Conservation (phyloP, 352 stramenopile species). For the Achlya hypogyna region DNA sequence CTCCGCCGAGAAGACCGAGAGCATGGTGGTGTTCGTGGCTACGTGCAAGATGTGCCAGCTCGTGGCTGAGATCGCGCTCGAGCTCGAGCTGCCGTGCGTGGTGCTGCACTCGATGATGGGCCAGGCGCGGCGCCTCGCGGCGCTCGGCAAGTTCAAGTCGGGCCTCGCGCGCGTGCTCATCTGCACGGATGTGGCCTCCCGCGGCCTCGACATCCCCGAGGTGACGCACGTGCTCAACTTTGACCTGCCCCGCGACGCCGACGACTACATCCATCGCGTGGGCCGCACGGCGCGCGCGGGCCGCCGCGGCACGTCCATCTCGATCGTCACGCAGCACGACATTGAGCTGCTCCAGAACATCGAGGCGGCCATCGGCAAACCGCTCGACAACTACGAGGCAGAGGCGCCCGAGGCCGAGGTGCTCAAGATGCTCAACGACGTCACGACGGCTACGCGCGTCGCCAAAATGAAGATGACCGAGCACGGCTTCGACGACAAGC, state of each 20-base stretch:
- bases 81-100: slow-evolving; percentile 90
- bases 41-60: slow-evolving; percentile 94
- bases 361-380: slow-evolving; percentile 84
- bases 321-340: slow-evolving; percentile 92
- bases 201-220: slow-evolving; percentile 95
- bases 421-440: slow-evolving; percentile 91
- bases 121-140: slow-evolving; percentile 89
- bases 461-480: slow-evolving; percentile 89
- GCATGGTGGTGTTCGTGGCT: slow-evolving; percentile 96
- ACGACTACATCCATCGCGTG: slow-evolving; percentile 98
- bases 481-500: slow-evolving; percentile 82
- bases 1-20: slow-evolving; percentile 29
- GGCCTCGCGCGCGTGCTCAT: slow-evolving; percentile 90
- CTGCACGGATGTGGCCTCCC: slow-evolving; percentile 94
- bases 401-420: slow-evolving; percentile 87
- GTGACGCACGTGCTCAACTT: slow-evolving; percentile 97
- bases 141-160: slow-evolving; percentile 97
- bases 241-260: slow-evolving; percentile 90
- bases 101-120: slow-evolving; percentile 94
- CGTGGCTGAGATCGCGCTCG: slow-evolving; percentile 88
- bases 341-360: slow-evolving; percentile 93
- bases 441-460: slow-evolving; percentile 89
- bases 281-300: slow-evolving; percentile 92
- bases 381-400: slow-evolving; percentile 85
- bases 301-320: slow-evolving; percentile 85